Evolutionary conservation across 2,329 filamentous ascomycete species (phyloP).

Genomic region (Penicillium sp.): DNA sequence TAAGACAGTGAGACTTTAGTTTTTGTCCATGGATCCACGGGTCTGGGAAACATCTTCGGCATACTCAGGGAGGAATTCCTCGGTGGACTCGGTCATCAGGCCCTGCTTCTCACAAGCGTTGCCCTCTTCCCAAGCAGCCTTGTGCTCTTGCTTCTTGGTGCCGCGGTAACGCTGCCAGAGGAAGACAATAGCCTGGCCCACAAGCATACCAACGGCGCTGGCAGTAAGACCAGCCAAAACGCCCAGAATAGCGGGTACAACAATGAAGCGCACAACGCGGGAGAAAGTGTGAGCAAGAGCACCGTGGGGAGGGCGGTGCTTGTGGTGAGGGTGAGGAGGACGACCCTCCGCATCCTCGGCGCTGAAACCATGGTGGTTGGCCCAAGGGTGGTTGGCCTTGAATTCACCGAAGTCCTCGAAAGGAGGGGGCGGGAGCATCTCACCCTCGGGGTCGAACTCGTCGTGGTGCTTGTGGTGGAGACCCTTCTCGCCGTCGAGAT

Average conservation of each 20-base stretch:
- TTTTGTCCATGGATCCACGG: slow-evolving; percentile 31
- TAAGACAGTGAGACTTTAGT: slow-evolving; percentile 15
- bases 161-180: slow-evolving; percentile 46
- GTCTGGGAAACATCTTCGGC: slow-evolving; percentile 32
- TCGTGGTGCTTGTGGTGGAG: slow-evolving; percentile 9
- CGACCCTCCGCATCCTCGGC: slow-evolving; percentile 18
- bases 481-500: background rate
- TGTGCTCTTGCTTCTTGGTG: slow-evolving; percentile 26
- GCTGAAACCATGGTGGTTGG: slow-evolving; percentile 8
- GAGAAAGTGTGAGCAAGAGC: slow-evolving; percentile 42
- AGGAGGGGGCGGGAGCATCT: slow-evolving; percentile 3
- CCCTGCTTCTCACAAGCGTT: slow-evolving; percentile 45
- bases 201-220: slow-evolving; percentile 49
- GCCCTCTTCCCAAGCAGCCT: slow-evolving; percentile 35
- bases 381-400: slow-evolving; percentile 8
- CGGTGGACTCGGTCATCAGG: slow-evolving; percentile 35
- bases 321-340: slow-evolving; percentile 26
- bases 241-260: slow-evolving; percentile 49
- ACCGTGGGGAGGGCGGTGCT: slow-evolving; percentile 34
- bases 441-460: background rate
- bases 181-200: slow-evolving; percentile 48
- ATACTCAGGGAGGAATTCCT: slow-evolving; percentile 41
- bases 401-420: background rate
- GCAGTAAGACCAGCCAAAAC: slow-evolving; percentile 48
- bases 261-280: slow-evolving; percentile 44